Conservation (phyloP, 2,329 filamentous ascomycete species). For the Penicillium carneum region DNA sequence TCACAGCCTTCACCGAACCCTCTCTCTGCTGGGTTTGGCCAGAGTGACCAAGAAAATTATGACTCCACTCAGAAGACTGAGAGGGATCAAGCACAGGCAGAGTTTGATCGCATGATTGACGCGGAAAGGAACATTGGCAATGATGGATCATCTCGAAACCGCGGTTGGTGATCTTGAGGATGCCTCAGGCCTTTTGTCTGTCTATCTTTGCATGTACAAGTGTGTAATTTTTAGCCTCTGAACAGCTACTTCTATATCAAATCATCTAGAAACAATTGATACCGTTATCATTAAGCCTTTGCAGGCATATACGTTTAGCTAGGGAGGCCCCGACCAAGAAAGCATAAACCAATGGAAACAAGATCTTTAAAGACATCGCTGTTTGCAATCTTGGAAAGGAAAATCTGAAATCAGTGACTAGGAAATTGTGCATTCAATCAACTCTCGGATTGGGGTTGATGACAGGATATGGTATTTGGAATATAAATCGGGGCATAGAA, state of each 20-base stretch:
- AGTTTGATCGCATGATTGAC: slow-evolving; percentile 55
- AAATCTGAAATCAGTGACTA: slow-evolving; percentile 1
- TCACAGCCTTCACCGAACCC: not conserved
- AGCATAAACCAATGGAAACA: not conserved
- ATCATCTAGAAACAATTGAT: slow-evolving; percentile 15
- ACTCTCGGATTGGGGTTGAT: not conserved
- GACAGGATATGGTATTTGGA: slow-evolving; percentile 10
- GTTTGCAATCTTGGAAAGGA: slow-evolving; percentile 19
- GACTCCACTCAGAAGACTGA: slow-evolving; percentile 39
- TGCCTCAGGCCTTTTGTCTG: not conserved
- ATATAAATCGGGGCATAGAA: slow-evolving; percentile 11
- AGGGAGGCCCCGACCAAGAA: not conserved
- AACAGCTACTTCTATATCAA: not conserved
- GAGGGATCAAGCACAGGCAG: slow-evolving; percentile 51
- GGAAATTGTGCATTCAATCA: slow-evolving; percentile 7
- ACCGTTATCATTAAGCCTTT: slow-evolving; percentile 29
- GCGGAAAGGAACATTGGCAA: slow-evolving; percentile 44
- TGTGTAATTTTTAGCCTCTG: slow-evolving; percentile 8
- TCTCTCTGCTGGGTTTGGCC: slow-evolving; percentile 5
- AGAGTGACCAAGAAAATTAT: slow-evolving; percentile 22
- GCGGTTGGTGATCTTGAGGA: slow-evolving; percentile 28
- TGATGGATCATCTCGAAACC: slow-evolving; percentile 25
- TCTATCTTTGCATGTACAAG: slow-evolving; percentile 22
- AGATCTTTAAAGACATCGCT: slow-evolving; percentile 1
- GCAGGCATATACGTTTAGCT: slow-evolving; percentile 29